Conservation (phyloP, 257 asterid genomes). For the Solanum tacnaense region DNA sequence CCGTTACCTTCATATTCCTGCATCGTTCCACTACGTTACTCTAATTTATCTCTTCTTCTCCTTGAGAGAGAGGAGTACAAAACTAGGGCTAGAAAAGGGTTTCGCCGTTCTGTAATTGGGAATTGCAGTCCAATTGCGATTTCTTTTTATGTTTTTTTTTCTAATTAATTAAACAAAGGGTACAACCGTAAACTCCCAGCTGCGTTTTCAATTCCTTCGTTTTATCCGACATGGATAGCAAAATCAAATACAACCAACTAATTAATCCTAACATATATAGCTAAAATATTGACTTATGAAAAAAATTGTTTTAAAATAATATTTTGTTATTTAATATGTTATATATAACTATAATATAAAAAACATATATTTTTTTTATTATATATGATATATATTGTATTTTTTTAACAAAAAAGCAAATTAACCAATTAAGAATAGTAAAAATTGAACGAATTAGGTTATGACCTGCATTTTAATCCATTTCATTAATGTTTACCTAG, state of each 20-base stretch:
- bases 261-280: too few relatives aligned
- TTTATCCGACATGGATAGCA: not conserved
- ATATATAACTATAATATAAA: too few relatives aligned
- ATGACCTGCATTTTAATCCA: not conserved
- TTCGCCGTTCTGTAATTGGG: not conserved
- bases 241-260: too few relatives aligned
- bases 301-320: too few relatives aligned
- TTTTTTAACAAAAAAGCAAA: too few relatives aligned
- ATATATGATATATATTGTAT: too few relatives aligned
- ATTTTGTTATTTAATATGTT: too few relatives aligned
- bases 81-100: not conserved
- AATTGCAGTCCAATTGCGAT: not conserved
- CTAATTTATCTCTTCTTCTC: not conserved
- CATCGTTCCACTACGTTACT: slow-evolving; percentile 4
- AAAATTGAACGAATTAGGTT: too few relatives aligned
- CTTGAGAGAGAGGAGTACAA: not conserved
- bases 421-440: not conserved
- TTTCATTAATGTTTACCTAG: not conserved
- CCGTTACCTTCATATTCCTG: slow-evolving; percentile 29
- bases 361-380: too few relatives aligned
- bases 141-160: not conserved
- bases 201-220: not conserved
- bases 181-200: not conserved
- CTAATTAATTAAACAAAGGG: not conserved
- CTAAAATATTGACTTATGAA: not conserved